Conservation (phyloP, 208 protist species). For the Spongospora subterranea region DNA sequence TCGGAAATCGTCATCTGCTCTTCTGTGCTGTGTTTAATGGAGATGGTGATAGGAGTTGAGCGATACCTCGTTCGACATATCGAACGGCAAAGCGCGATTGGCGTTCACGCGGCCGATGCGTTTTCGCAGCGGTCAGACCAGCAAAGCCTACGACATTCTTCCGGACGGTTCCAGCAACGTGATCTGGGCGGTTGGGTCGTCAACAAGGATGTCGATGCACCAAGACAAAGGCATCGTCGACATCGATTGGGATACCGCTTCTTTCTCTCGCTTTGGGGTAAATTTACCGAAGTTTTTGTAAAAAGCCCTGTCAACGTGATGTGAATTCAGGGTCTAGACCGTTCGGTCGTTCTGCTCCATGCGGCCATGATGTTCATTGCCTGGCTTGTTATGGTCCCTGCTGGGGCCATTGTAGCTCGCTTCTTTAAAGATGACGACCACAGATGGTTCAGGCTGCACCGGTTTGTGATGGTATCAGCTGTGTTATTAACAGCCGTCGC, state of each 20-base stretch:
- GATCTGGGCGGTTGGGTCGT: neutral
- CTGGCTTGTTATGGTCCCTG: neutral
- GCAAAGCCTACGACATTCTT: neutral
- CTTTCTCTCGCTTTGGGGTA: neutral
- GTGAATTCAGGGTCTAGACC: neutral
- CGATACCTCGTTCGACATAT: neutral
- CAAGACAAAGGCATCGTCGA: neutral
- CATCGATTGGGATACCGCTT: neutral
- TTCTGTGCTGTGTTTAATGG: neutral
- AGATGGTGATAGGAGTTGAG: neutral
- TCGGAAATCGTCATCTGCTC: neutral
- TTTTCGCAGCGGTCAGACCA: neutral
- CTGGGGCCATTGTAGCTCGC: neutral
- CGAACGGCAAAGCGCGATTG: neutral
- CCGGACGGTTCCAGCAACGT: neutral
- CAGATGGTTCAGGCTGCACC: neutral
- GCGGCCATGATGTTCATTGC: neutral
- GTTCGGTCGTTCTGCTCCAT: neutral
- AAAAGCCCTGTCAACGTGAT: neutral
- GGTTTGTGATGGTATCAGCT: neutral
- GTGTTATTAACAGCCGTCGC: neutral
- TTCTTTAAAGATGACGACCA: conserved; percentile 39
- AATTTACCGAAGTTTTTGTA: neutral
- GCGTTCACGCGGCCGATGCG: neutral
- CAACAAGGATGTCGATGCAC: neutral